These are phyloP conservation scores for Neurospora sp. DNA, from an alignment of 495 filamentous ascomycete genomes.

Conservation along the genomic window DNA sequence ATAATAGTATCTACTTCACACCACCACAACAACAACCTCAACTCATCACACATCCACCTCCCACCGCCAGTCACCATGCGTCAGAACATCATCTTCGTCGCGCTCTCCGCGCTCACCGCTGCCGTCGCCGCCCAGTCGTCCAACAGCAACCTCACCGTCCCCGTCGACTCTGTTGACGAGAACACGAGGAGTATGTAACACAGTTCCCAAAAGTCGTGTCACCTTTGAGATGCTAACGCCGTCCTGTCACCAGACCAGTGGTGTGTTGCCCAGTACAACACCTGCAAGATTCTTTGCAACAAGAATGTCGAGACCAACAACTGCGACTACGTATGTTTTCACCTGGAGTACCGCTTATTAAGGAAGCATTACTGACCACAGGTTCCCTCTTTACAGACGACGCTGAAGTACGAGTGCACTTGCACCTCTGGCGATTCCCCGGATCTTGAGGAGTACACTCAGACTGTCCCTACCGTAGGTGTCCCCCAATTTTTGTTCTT, in stretches of 20 bases:
- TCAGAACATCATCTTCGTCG: conserved; percentile 17
- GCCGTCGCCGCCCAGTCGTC: conserved; percentile 16
- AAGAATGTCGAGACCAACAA: conserved; percentile 8
- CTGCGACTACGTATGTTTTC: conserved; percentile 20
- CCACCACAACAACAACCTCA: background rate
- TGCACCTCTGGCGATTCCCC: conserved; percentile 27
- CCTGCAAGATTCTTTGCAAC: conserved; percentile 25
- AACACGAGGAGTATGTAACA: conserved; percentile 11
- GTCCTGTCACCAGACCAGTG: conserved; percentile 13
- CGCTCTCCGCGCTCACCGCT: conserved; percentile 21
- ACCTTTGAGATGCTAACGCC: background rate
- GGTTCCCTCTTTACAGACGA: conserved; percentile 8
- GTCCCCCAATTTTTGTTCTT: background rate
- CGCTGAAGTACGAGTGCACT: conserved; percentile 19
- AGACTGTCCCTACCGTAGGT: conserved; percentile 27
- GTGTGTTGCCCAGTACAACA: conserved; percentile 27
- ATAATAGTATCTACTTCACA: background rate
- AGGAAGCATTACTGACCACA: conserved; percentile 1
- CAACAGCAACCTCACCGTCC: conserved; percentile 23
- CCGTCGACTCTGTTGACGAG: conserved; percentile 10
- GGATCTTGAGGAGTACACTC: conserved; percentile 26
- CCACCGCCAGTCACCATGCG: conserved; percentile 18
- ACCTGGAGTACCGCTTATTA: background rate
- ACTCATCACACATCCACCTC: background rate
- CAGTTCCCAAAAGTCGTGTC: background rate